These are phyloP conservation scores for Craspedostauros australis DNA, from an alignment of 108 stramenopile species.

Conservation along the genomic window DNA sequence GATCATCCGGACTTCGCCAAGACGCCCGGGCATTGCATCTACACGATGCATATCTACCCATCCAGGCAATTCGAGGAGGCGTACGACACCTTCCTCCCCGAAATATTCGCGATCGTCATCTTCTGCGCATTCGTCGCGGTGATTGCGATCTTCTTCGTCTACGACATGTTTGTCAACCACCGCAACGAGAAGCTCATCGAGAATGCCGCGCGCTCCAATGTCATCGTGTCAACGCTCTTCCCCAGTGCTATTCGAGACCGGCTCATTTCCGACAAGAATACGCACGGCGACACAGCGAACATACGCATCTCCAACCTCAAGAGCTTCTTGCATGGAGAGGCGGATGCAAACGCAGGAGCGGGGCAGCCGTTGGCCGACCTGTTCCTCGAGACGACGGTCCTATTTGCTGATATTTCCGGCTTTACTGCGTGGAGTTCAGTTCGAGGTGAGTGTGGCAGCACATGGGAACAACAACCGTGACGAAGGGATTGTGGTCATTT, in stretches of 20 bases:
- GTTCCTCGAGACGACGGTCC: conserved; percentile 39
- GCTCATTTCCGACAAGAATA: conserved; percentile 10
- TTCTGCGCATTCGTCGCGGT: conserved; percentile 36
- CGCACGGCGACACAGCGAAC: background rate
- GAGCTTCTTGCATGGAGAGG: no score
- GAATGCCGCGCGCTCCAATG: conserved; percentile 10
- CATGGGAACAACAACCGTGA: no score
- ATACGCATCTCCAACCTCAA: background rate
- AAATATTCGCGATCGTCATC: conserved; percentile 32
- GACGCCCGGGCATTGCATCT: no score
- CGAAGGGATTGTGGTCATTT: no score
- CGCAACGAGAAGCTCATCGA: conserved; percentile 25
- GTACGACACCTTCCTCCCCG: conserved; percentile 28
- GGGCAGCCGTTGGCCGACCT: conserved; percentile 39
- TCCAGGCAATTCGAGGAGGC: conserved; percentile 1
- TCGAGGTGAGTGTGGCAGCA: no score
- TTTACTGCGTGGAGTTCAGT: conserved; percentile 9
- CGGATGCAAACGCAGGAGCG: background rate
- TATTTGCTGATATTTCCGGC: conserved; percentile 52
- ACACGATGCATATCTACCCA: conserved; percentile 13
- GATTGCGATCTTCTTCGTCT: conserved; percentile 22
- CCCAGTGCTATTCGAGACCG: conserved; percentile 31
- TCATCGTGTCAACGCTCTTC: conserved; percentile 25
- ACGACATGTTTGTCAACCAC: conserved; percentile 23
- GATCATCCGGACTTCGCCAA: no score